These are phyloP conservation scores for Brassica balearica DNA, from an alignment of 441 rosid species.

Conservation along the genomic window DNA sequence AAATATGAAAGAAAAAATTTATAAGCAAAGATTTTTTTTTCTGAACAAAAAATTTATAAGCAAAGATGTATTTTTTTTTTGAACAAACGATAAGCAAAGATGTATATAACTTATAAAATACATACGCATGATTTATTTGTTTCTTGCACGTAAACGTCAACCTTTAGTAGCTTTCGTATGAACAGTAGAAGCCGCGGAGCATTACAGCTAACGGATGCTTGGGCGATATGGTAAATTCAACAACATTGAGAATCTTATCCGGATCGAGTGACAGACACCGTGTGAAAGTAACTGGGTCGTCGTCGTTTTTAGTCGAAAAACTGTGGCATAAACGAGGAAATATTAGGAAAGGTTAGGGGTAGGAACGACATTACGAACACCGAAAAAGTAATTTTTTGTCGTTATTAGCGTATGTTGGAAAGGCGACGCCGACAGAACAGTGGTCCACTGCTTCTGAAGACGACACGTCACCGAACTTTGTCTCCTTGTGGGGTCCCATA, in stretches of 20 bases:
- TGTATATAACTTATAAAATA: background rate
- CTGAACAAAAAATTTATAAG: background rate
- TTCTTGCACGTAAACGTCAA: slow-evolving; percentile 42
- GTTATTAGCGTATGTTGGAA: slow-evolving; percentile 22
- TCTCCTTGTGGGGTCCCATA: slow-evolving; percentile 36
- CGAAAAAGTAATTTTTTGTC: slow-evolving; percentile 45
- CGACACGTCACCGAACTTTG: slow-evolving; percentile 41
- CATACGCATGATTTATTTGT: slow-evolving; percentile 4
- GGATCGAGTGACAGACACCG: slow-evolving; percentile 33
- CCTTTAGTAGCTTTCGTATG: slow-evolving; percentile 15
- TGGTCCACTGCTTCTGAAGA: slow-evolving; percentile 37
- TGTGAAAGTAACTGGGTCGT: slow-evolving; percentile 40
- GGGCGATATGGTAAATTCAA: slow-evolving; percentile 11
- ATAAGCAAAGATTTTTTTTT: background rate
- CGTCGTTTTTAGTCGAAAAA: slow-evolving; percentile 16
- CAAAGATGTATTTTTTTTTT: background rate
- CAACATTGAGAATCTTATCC: slow-evolving; percentile 38
- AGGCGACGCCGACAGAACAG: slow-evolving; percentile 48
- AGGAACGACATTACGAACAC: background rate
- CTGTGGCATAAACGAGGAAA: slow-evolving; percentile 20
- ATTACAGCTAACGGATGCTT: background rate
- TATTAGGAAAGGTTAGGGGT: slow-evolving; percentile 9
- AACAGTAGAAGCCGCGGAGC: slow-evolving; percentile 15
- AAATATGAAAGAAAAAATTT: background rate
- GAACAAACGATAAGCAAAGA: too few relatives aligned